phyloP scores from a whole-genome alignment of 78 protist species.

The Creolimax fragrantissima region DNA sequence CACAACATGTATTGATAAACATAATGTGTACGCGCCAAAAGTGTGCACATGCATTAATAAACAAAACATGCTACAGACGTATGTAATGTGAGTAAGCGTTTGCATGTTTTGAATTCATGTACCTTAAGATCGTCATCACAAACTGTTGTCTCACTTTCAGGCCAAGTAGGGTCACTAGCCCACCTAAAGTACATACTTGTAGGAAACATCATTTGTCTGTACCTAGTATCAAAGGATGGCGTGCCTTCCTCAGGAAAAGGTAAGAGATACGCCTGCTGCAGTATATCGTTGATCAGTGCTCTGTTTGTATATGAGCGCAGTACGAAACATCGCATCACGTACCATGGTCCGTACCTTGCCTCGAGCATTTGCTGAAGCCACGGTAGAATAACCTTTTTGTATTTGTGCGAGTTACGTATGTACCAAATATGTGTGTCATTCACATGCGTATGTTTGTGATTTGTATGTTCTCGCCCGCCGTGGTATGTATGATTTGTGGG shows the following conservation, averaged over 20 bases:
- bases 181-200: not conserved
- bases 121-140: not conserved
- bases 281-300: not conserved
- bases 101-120: too few species aligned
- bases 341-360: not conserved
- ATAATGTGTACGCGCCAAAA: too few species aligned
- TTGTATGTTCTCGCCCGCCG: too few species aligned
- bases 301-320: not conserved
- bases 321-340: not conserved
- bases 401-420: too few species aligned
- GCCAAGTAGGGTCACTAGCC: not conserved
- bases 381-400: not conserved
- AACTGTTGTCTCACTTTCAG: not conserved
- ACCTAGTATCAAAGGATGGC: not conserved
- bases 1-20: too few species aligned
- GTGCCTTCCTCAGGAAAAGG: not conserved
- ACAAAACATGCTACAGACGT: too few species aligned
- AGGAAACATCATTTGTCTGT: not conserved
- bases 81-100: too few species aligned
- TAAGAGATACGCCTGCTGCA: not conserved
- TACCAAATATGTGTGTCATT: too few species aligned
- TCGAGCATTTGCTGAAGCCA: not conserved
- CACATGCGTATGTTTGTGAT: too few species aligned
- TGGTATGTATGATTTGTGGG: too few species aligned
- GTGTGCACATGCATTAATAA: too few species aligned